Conservation (phyloP, 148 eudicot species). For the Rhododendron williamsianum region DNA sequence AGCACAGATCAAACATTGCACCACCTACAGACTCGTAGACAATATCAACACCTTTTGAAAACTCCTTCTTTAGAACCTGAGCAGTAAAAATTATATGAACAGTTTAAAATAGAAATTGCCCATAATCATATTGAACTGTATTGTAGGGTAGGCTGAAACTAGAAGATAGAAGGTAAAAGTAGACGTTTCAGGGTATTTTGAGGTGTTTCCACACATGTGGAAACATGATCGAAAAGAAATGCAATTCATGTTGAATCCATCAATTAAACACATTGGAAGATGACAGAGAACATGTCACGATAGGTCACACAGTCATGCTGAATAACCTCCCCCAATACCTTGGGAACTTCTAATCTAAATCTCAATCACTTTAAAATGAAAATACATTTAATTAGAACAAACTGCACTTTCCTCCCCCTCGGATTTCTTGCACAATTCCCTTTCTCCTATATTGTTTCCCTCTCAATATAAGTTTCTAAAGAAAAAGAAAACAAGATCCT, state of each 20-base stretch:
- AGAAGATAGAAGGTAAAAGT: neutral
- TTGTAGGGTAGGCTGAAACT: neutral
- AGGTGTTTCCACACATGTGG: neutral
- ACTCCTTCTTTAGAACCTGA: conserved; percentile 83
- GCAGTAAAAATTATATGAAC: neutral
- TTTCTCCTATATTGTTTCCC: neutral
- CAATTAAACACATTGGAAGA: neutral
- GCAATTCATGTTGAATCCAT: neutral
- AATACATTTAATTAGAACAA: neutral
- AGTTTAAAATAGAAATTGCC: neutral
- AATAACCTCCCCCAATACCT: neutral
- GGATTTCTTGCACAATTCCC: neutral
- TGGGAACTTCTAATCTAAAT: neutral
- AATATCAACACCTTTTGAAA: conserved; percentile 83
- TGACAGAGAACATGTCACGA: neutral
- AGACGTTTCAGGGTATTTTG: neutral
- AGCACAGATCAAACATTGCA: conserved; percentile 76
- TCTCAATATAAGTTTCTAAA: neutral
- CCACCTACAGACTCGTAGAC: conserved; percentile 96
- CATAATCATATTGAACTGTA: neutral
- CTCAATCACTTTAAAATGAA: neutral
- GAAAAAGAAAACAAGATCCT: too few species aligned
- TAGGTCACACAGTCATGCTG: neutral
- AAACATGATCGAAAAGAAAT: neutral
- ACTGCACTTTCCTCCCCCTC: neutral